A percentile compares a stretch with the other conserved stretches of the same genome.
These are phyloP conservation scores for Hortaea sp. DNA, from an alignment of 2,329 filamentous ascomycete species.

Conservation along the genomic window DNA sequence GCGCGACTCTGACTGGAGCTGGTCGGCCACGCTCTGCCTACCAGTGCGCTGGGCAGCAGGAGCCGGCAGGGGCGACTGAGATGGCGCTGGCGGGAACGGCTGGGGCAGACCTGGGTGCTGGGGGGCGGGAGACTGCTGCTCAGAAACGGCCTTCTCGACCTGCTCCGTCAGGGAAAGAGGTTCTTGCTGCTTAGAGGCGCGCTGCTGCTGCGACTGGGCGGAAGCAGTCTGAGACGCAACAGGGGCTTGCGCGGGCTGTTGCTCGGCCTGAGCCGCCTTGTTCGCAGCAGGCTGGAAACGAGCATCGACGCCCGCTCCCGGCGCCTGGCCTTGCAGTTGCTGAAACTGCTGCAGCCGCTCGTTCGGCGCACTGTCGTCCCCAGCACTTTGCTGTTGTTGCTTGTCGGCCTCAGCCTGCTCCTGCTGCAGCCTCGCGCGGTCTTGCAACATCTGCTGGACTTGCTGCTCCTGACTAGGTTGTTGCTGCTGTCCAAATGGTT, in stretches of 20 bases:
- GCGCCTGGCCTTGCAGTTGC: constrained; percentile 49
- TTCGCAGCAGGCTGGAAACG: constrained; percentile 11
- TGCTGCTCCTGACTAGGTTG: constrained; percentile 20
- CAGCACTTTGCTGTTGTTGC: constrained; percentile 33
- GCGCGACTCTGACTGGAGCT: constrained; percentile 47
- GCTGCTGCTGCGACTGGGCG: constrained; percentile 2
- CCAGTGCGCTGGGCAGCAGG: constrained; percentile 73
- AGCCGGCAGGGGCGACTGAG: constrained; percentile 73
- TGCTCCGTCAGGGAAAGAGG: constrained; percentile 69
- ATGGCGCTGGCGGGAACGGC: constrained; percentile 49
- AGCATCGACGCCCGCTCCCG: constrained; percentile 7
- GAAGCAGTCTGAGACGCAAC: constrained; percentile 8
- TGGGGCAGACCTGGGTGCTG: constrained; percentile 57
- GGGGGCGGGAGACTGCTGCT: constrained; percentile 46
- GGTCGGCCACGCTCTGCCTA: constrained; percentile 72
- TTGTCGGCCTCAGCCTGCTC: constrained; percentile 50
- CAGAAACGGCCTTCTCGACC: constrained; percentile 63
- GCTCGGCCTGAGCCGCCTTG: constrained; percentile 5
- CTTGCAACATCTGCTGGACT: constrained; percentile 50
- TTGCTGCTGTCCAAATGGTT: constrained; percentile 38
- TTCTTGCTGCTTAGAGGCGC: constrained; percentile 30
- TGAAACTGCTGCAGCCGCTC: constrained; percentile 79
- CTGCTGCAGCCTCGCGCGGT: constrained; percentile 49
- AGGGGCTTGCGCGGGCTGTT: constrained; percentile 12
- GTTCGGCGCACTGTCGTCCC: constrained; percentile 36